Evolutionary conservation across 495 filamentous ascomycete genomes (phyloP).

Genomic region (Physcia stellaris): DNA sequence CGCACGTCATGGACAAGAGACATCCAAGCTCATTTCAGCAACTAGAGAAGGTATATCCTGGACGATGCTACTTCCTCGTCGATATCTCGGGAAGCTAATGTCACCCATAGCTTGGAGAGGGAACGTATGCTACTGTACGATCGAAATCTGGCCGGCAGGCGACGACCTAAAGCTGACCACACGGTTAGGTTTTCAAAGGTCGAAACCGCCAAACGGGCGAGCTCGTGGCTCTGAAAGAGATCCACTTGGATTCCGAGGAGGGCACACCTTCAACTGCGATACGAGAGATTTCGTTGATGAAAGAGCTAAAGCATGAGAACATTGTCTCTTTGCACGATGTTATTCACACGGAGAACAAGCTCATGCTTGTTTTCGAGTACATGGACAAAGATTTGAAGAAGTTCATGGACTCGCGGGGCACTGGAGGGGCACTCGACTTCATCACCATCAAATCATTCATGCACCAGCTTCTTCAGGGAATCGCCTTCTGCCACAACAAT

Average conservation of each 20-base stretch:
- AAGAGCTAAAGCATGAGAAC: constrained; percentile 96
- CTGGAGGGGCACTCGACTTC: constrained; percentile 70
- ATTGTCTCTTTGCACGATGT: constrained; percentile 97
- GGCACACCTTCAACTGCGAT: constrained; percentile 97
- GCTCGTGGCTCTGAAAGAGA: constrained; percentile 95
- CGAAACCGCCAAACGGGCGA: constrained; percentile 92
- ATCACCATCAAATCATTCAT: constrained; percentile 92
- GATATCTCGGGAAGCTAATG: constrained; percentile 11
- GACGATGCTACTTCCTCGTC: constrained; percentile 1
- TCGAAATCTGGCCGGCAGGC: neutral
- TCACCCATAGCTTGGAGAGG: constrained; percentile 64
- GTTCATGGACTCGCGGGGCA: constrained; percentile 88
- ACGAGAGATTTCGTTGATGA: constrained; percentile 96
- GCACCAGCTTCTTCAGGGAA: constrained; percentile 86
- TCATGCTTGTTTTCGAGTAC: constrained; percentile 98
- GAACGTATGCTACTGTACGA: constrained; percentile 92
- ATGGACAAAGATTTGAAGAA: constrained; percentile 99
- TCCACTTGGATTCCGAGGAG: constrained; percentile 97
- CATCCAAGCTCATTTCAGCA: constrained; percentile 95
- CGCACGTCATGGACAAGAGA: constrained; percentile 60
- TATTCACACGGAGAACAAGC: constrained; percentile 98
- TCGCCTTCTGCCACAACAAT: constrained; percentile 95
- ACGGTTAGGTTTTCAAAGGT: constrained; percentile 83
- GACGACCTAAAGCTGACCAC: neutral
- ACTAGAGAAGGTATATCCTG: constrained; percentile 60